phyloP scores from a whole-genome alignment of 2,329 filamentous ascomycete genomes.

The Colletotrichum liriopes region DNA sequence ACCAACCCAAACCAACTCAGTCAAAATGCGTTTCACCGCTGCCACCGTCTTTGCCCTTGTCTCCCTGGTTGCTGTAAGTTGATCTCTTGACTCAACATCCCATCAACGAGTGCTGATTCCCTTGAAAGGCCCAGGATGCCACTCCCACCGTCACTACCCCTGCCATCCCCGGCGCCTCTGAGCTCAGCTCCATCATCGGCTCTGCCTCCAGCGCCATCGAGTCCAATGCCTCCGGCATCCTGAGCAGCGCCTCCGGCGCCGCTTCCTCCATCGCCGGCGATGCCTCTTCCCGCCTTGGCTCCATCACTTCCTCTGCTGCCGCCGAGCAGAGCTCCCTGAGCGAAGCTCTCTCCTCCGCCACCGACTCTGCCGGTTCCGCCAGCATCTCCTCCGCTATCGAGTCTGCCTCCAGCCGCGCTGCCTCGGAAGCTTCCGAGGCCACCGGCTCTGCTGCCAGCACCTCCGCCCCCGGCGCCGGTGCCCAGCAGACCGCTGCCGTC shows the following conservation, averaged over 20 bases:
- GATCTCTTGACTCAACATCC: too few relatives aligned
- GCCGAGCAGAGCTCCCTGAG: conserved; percentile 46
- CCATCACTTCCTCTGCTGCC: conserved; percentile 39
- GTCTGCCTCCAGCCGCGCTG: conserved; percentile 35
- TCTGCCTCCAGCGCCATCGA: conserved; percentile 6
- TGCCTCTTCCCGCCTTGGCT: conserved; percentile 47
- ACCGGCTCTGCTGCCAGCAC: conserved; percentile 47
- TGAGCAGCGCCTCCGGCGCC: conserved; percentile 45
- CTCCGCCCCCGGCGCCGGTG: conserved; percentile 47
- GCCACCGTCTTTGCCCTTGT: conserved; percentile 57
- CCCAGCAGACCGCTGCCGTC: conserved; percentile 59
- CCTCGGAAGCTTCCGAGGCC: conserved; percentile 32
- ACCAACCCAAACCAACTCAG: conserved; percentile 10
- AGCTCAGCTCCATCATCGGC: conserved; percentile 30
- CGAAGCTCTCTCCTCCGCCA: conserved; percentile 31
- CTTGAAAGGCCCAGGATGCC: conserved; percentile 43
- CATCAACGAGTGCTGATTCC: not conserved
- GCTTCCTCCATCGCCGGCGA: conserved; percentile 45
- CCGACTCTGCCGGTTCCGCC: conserved; percentile 36
- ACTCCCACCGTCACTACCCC: conserved; percentile 20
- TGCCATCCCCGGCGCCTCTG: conserved; percentile 41
- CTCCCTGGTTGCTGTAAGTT: conserved; percentile 48
- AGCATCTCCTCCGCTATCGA: conserved; percentile 28
- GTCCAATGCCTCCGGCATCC: conserved; percentile 25
- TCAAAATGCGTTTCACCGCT: conserved; percentile 61